Evolutionary conservation across 805 yeast genomes (phyloP), one percentile per base, ranked within the genome.

Genomic region (Saccharomycopsis malanga): DNA sequence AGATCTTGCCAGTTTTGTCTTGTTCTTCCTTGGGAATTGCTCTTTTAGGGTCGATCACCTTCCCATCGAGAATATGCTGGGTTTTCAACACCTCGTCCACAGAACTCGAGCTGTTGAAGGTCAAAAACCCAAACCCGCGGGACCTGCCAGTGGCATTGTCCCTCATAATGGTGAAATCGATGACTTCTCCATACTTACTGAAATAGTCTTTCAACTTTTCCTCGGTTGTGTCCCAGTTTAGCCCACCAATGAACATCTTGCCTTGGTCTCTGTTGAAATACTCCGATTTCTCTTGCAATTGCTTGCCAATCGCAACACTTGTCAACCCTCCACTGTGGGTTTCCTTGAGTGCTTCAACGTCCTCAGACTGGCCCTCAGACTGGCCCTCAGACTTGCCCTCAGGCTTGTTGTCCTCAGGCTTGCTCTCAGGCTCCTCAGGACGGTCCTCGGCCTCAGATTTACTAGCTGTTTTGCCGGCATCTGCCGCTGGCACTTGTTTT

Each of bases 21-120:
- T 91, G 98, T 64, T 91, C 97, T 62, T 91, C 97, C 63, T 87
- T 83, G 30, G 98, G 97, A 58, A 91, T 91, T 22, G 98, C 97
- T 59, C 98, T 77, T 64, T 91, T 91, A 34, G 98, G 98, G 63
- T 91, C 98, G 61, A 91, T 93, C 51, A 91, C 83, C 65, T 91
- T 91, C 54, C 98, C 98, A 61, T 91, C 98, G 44, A 91, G 70
- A 46, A 87, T 77, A 63, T 91, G 98, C 60, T 85, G 93, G 52
- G 84, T 79, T 55, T 79, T 79, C 56, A 91, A 74, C 46, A 91
- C 98, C 55, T 77, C 84, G 60, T 86, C 91, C 32, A 91, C 98
- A 36, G 93, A 78, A 24, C 71, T 66, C n/a, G 95, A 75, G 53
- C 81, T 83, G 43, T 76, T 79, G 70, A 91, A 91, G 0, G 96